Conservation (phyloP, 78 protist genomes). For the Pigoraptor vietnamica region DNA sequence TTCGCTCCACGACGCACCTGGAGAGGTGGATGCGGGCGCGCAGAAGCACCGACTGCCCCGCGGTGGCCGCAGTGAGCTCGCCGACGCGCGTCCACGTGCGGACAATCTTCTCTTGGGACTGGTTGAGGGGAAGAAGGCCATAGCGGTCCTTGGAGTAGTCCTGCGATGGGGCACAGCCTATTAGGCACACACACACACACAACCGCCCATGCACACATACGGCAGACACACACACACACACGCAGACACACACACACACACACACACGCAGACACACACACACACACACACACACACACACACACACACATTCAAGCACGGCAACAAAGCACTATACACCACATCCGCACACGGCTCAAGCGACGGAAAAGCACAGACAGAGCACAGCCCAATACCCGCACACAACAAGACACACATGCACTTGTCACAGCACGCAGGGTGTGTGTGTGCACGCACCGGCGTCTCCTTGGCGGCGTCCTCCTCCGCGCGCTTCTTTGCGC, state of each 20-base stretch:
- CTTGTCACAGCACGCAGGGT: background rate
- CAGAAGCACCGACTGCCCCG: background rate
- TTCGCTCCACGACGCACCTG: too few species aligned
- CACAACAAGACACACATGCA: background rate
- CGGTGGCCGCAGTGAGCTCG: background rate
- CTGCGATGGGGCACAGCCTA: background rate
- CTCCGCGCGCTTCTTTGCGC: background rate
- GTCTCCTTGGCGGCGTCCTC: background rate
- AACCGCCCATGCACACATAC: background rate
- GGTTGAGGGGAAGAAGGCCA: background rate
- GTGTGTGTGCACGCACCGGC: background rate
- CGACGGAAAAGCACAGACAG: background rate
- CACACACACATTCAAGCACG: too few species aligned
- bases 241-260: background rate
- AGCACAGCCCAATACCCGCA: background rate
- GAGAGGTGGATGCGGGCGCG: slow-evolving; percentile 12
- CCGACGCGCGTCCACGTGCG: slow-evolving; percentile 1
- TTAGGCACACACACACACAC: too few species aligned
- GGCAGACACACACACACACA: background rate
- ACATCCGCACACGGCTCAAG: too few species aligned
- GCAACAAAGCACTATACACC: too few species aligned
- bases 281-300: too few species aligned
- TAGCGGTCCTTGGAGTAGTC: background rate
- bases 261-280: too few species aligned
- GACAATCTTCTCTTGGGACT: background rate